Base-by-base conservation (phyloP, 2,329 filamentous ascomycete species). In the Fusarium sp. region DNA sequence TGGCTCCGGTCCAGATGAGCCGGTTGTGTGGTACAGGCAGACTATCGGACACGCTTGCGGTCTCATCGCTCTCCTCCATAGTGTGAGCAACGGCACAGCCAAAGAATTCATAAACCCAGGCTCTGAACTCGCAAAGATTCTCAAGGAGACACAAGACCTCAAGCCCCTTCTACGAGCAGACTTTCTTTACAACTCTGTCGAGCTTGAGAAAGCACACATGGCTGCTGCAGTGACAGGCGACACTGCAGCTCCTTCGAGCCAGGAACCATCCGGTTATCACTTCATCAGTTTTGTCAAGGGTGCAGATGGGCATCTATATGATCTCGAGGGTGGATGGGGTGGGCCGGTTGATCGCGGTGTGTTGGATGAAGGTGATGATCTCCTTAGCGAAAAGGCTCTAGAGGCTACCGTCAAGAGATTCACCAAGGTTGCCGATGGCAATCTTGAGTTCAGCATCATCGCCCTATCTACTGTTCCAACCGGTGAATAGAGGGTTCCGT, bases 1-100 rank as follows among this genome's bases (percentile, higher is more conserved):
- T 33, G 74, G 75, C 22, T 65, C 68, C 9, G 78, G 78, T 3
- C 70, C 73, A 7, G 76, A 79, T 1, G 91, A 94, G 71, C 87
- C 91, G 8, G 88, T 94, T 1, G 81, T 92, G 19, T 96, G 92
- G 92, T 96, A 93, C 81, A 90, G 90, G 74, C 93, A 96, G 78
- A 96, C 92, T 0, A 96, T 96, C 72, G 87, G 88, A 59, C 90
- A 96, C 75, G 91, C 92, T 1, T 96, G 92, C 75, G 93, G 93
- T 1, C 85, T 94, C 22, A 93, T 94, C 73, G 93, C 89, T 0
- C 82, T 96, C 7, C 78, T 96, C 10, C 93, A 96, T 77, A 87
- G 87, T 17, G 85, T 91, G 1, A 86, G 86, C 49, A 96, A 96
- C 76, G 92, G 92, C 2, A 82, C 82, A 6, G 85, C 89, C 0